phyloP scores from a whole-genome alignment of 805 yeast species.

The Cephaloascus fragrans region DNA sequence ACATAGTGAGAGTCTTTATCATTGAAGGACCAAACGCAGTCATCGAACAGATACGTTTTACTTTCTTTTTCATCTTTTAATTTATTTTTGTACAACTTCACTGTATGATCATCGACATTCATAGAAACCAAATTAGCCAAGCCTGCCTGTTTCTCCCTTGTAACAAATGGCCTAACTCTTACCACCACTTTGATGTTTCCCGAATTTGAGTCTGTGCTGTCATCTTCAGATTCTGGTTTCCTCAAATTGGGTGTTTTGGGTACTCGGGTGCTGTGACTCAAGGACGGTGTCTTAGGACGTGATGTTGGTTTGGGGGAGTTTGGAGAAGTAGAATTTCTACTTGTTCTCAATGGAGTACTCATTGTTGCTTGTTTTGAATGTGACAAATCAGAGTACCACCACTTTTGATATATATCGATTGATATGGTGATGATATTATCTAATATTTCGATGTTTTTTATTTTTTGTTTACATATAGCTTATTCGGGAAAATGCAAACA shows the following conservation, averaged over 20 bases:
- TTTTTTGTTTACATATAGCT: too few relatives aligned
- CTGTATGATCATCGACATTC: constrained; percentile 12
- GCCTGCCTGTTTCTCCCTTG: constrained; percentile 14
- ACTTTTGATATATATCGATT: too few relatives aligned
- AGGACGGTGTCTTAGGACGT: neutral
- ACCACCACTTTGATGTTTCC: constrained; percentile 38
- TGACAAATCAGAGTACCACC: too few relatives aligned
- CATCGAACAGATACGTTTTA: constrained; percentile 39
- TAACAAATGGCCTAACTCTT: constrained; percentile 37
- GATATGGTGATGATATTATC: too few relatives aligned
- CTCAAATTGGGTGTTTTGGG: neutral
- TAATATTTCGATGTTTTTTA: too few relatives aligned
- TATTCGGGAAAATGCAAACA: too few relatives aligned
- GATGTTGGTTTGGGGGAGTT: neutral
- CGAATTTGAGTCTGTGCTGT: constrained; percentile 1
- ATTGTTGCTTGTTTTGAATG: too few relatives aligned
- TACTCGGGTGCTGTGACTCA: neutral
- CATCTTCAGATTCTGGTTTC: constrained; percentile 5
- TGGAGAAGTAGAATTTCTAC: neutral
- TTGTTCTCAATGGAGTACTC: neutral
- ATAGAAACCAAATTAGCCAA: constrained; percentile 15
- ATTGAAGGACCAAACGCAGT: constrained; percentile 39
- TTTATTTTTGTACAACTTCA: constrained; percentile 3
- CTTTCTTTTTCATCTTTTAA: constrained; percentile 9
- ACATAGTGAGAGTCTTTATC: constrained; percentile 20